Evolutionary conservation across 2,329 filamentous ascomycete genomes (phyloP).

Genomic region (Arthrobotrys sphaeroides): DNA sequence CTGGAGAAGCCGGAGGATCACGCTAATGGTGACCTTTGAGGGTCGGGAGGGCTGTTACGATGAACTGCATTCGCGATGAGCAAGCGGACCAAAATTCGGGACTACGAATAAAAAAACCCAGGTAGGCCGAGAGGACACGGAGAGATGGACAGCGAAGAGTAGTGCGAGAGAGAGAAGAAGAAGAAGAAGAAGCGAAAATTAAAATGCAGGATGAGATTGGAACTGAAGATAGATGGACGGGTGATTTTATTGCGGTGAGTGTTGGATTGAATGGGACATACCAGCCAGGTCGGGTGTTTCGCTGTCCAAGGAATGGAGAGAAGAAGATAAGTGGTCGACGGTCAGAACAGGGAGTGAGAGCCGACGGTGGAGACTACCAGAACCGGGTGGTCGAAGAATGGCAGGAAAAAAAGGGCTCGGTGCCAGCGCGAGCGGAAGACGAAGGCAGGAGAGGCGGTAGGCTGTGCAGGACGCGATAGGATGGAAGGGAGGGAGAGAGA

Average conservation of each 20-base stretch:
- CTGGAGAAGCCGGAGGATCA: constrained; percentile 41
- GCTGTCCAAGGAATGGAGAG: constrained; percentile 51
- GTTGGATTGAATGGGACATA: constrained; percentile 52
- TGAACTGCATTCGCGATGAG: constrained; percentile 54
- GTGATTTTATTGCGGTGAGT: constrained; percentile 36
- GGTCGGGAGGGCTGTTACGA: constrained; percentile 45
- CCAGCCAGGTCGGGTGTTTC: constrained; percentile 52
- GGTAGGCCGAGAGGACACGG: constrained; percentile 7
- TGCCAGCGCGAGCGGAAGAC: constrained; percentile 52
- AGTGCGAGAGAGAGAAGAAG: background rate
- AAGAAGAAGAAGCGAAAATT: background rate
- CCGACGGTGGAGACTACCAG: constrained; percentile 40
- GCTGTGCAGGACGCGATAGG: constrained; percentile 36
- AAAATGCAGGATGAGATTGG: constrained; percentile 12
- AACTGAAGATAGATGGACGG: constrained; percentile 4
- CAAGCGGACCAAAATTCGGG: constrained; percentile 20
- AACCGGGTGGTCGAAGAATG: constrained; percentile 11
- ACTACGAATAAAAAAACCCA: constrained; percentile 15
- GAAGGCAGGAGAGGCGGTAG: constrained; percentile 26
- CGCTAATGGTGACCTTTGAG: constrained; percentile 47
- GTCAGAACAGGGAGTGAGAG: constrained; percentile 27
- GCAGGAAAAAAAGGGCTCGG: constrained; percentile 37
- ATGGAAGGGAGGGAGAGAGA: background rate
- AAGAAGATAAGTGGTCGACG: constrained; percentile 39
- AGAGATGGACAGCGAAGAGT: constrained; percentile 20